Evolutionary conservation across 805 yeast genomes (phyloP).

Genomic region (Blastobotrys attinorum): DNA sequence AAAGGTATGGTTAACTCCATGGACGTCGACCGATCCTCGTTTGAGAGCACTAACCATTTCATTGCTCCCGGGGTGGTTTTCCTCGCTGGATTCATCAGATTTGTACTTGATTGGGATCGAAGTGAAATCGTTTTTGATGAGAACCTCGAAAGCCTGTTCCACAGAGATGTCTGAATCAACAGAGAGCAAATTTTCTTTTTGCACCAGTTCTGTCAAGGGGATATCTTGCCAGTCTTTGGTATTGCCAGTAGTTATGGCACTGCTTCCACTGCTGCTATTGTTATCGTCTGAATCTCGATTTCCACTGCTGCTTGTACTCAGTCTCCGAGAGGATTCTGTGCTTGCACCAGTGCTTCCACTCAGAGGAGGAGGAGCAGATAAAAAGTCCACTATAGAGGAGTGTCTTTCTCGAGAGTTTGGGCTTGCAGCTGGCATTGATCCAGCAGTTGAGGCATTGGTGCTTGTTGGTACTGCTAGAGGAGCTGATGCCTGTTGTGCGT

Average conservation of each 20-base stretch:
- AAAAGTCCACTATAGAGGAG: conserved; percentile 24
- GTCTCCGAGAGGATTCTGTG: too few species aligned
- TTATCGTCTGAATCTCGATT: background rate
- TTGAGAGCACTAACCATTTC: background rate
- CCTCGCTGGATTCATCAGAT: conserved; percentile 5
- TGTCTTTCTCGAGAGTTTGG: background rate
- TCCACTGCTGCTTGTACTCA: conserved; percentile 8
- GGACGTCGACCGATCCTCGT: background rate
- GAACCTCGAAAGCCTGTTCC: conserved; percentile 79
- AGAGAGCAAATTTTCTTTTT: conserved; percentile 64
- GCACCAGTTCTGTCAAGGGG: conserved; percentile 64
- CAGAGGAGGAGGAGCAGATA: conserved; percentile 27
- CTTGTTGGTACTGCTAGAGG: background rate
- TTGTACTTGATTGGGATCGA: conserved; percentile 61
- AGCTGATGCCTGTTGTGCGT: background rate
- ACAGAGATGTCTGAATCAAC: conserved; percentile 64
- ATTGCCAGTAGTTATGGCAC: conserved; percentile 6
- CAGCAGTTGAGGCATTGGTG: background rate
- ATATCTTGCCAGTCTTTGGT: conserved; percentile 82
- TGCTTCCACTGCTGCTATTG: background rate
- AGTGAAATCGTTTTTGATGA: conserved; percentile 66
- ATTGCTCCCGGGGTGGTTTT: background rate
- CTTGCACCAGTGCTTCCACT: background rate
- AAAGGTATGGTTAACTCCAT: conserved; percentile 41
- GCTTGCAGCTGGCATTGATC: background rate